A percentile compares a stretch with the other conserved stretches of the same genome.
Conservation (phyloP, 176 grass and related monocot genomes). For the Aegilops umbellulata region DNA sequence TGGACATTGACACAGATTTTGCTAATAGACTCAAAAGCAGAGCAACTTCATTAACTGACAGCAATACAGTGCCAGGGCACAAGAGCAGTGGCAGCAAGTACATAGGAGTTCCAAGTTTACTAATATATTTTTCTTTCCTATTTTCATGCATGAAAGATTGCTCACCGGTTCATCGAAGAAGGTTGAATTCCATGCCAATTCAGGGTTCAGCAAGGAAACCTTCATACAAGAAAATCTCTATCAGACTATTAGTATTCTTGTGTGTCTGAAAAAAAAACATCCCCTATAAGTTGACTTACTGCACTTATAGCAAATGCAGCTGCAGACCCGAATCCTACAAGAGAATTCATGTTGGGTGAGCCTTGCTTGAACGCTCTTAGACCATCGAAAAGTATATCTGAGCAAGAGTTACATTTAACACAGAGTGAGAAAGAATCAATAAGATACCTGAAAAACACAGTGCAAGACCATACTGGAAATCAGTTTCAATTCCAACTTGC, state of each 20-base stretch:
- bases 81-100: not conserved
- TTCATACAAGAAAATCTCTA: slow-evolving; percentile 37
- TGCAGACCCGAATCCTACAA: slow-evolving; percentile 89
- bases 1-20: not conserved
- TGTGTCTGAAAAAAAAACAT: slow-evolving; percentile 19
- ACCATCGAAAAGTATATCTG: slow-evolving; percentile 96
- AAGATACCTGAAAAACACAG: not conserved
- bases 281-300: slow-evolving; percentile 53
- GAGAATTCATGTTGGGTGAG: slow-evolving; percentile 98
- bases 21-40: slow-evolving; percentile 1
- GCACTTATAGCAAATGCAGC: slow-evolving; percentile 93
- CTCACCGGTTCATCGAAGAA: slow-evolving; percentile 99
- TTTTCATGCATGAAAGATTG: slow-evolving; percentile 17
- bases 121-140: not conserved
- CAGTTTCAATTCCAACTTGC: not conserved
- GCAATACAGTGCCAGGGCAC: not conserved
- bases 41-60: not conserved
- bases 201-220: slow-evolving; percentile 87
- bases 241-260: slow-evolving; percentile 7
- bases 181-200: slow-evolving; percentile 83
- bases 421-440: slow-evolving; percentile 19
- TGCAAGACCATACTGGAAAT: not conserved
- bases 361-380: slow-evolving; percentile 87
- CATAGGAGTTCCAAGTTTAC: not conserved
- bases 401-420: slow-evolving; percentile 15